Percentiles rank a stretch among this genome's conserved stretches.
phyloP scores from a whole-genome alignment of 768 basidiomycete genomes.

The Mycena haematopus region DNA sequence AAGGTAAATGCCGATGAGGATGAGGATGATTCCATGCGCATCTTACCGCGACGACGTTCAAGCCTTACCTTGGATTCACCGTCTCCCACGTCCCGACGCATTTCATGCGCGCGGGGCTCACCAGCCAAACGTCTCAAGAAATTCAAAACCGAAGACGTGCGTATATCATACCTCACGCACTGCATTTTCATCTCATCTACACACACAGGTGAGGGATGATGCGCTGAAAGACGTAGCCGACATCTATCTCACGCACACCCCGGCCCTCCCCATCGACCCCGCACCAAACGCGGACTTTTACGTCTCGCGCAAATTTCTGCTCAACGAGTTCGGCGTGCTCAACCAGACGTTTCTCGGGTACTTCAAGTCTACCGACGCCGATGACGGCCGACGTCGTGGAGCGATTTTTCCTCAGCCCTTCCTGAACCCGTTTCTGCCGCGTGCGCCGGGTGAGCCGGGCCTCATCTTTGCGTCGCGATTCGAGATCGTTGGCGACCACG shows the following conservation, averaged over 20 bases:
- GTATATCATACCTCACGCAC: background rate
- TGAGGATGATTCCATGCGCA: background rate
- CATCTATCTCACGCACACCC: slow-evolving; percentile 1
- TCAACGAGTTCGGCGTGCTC: background rate
- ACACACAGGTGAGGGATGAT: background rate
- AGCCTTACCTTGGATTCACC: too few relatives aligned
- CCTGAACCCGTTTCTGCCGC: slow-evolving; percentile 38
- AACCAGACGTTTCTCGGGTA: background rate
- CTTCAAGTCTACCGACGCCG: background rate
- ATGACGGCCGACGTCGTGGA: background rate
- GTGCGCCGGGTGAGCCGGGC: slow-evolving; percentile 34
- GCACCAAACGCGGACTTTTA: background rate
- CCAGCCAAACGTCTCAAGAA: slow-evolving; percentile 7
- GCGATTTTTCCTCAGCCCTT: slow-evolving; percentile 33
- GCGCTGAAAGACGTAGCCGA: background rate
- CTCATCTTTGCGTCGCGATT: slow-evolving; percentile 38
- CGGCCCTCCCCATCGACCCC: background rate
- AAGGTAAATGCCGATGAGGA: background rate
- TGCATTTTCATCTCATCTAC: background rate
- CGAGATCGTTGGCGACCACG: slow-evolving; percentile 32
- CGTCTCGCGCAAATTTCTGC: slow-evolving; percentile 16
- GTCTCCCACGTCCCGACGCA: background rate
- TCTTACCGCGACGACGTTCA: background rate
- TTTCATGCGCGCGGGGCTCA: background rate
- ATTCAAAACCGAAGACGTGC: background rate